These are phyloP conservation scores for Phytophthora europaea DNA, from an alignment of 352 stramenopile genomes.

Conservation along the genomic window DNA sequence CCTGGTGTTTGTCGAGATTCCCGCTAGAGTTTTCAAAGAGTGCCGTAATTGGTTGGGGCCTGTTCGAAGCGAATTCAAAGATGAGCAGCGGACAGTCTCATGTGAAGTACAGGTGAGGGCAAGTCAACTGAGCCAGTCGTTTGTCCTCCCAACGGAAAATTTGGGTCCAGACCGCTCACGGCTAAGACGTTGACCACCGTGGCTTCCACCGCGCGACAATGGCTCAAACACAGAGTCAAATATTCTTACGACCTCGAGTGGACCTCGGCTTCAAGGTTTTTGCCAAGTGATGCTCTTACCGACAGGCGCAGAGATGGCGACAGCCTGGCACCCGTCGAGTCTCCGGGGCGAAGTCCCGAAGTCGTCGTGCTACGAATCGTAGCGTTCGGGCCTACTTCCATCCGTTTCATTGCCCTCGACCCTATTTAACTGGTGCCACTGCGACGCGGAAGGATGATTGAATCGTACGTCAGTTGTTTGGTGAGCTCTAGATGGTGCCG, in stretches of 20 bases:
- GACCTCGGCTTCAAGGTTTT: background rate
- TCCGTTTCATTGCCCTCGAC: background rate
- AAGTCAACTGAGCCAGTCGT: conserved; percentile 10
- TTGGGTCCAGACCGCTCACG: conserved; percentile 15
- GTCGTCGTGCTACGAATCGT: background rate
- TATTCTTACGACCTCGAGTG: conserved; percentile 1
- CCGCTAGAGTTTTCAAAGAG: background rate
- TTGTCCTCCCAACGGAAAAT: conserved; percentile 6
- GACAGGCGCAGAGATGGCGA: conserved; percentile 14
- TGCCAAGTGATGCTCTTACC: background rate
- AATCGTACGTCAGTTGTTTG: background rate
- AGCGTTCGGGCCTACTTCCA: background rate
- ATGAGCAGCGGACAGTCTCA: conserved; percentile 9
- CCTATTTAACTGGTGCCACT: no score
- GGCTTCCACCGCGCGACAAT: conserved; percentile 3
- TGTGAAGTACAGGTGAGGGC: background rate
- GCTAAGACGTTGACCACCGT: conserved; percentile 9
- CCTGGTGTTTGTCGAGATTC: background rate
- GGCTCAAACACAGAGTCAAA: background rate
- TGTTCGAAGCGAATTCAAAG: conserved; percentile 16
- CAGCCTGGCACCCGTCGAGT: background rate
- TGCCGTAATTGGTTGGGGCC: background rate
- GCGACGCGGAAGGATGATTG: no score
- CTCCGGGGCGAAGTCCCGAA: background rate
- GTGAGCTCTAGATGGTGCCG: background rate